Evolutionary conservation across 331 rosid species (phyloP).

Genomic region (Stylosanthes scabra): DNA sequence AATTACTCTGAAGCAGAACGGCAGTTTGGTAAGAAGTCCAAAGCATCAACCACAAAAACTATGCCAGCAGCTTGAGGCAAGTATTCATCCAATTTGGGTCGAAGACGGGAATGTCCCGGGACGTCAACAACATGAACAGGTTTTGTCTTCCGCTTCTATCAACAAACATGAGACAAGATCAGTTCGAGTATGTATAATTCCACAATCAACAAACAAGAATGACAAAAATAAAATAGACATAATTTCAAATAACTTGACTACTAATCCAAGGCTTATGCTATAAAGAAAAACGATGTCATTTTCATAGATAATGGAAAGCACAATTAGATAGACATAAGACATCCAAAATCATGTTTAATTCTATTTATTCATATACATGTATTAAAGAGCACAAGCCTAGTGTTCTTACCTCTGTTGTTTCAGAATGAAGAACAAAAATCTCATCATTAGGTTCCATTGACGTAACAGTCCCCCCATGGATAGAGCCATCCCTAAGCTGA

Average conservation of each 20-base stretch:
- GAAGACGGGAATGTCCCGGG: conserved; percentile 88
- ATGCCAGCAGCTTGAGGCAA: conserved; percentile 77
- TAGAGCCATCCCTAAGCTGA: conserved; percentile 90
- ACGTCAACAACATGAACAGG: conserved; percentile 79
- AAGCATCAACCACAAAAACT: conserved; percentile 77
- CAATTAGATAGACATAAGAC: background rate
- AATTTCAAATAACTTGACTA: conserved; percentile 19
- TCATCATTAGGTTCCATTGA: conserved; percentile 96
- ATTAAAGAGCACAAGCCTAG: conserved; percentile 13
- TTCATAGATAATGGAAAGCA: conserved; percentile 8
- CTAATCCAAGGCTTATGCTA: background rate
- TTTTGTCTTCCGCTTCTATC: conserved; percentile 73
- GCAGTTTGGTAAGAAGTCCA: conserved; percentile 77
- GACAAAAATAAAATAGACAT: conserved; percentile 15
- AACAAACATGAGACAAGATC: conserved; percentile 24
- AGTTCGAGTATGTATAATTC: conserved; percentile 22
- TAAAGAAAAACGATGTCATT: background rate
- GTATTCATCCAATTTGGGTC: conserved; percentile 77
- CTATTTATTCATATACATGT: background rate
- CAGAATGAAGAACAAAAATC: conserved; percentile 79
- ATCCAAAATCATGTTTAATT: background rate
- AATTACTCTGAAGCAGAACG: conserved; percentile 86
- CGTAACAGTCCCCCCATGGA: conserved; percentile 92
- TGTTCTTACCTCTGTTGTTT: conserved; percentile 63
- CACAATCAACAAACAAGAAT: conserved; percentile 17